Conservation (phyloP, 2,329 filamentous ascomycete species). For the Cadophora sp. region DNA sequence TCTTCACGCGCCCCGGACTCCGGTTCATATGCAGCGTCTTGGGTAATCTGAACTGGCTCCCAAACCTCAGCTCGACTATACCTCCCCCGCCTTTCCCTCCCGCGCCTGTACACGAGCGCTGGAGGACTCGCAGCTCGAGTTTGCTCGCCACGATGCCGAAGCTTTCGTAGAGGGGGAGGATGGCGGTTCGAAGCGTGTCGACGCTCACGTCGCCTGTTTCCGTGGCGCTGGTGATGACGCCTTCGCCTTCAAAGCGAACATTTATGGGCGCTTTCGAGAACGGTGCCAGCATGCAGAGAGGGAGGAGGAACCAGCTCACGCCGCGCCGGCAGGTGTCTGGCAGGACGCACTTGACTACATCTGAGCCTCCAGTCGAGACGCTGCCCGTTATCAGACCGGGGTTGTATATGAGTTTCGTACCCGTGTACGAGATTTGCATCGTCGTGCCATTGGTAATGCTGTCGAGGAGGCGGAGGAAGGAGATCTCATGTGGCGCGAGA, state of each 20-base stretch:
- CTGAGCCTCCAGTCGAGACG: conserved; percentile 70
- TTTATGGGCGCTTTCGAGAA: conserved; percentile 94
- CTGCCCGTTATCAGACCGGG: conserved; percentile 92
- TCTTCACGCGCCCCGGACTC: conserved; percentile 83
- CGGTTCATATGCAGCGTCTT: conserved; percentile 91
- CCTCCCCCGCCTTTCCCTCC: conserved; percentile 84
- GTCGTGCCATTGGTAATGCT: conserved; percentile 92
- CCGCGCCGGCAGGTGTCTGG: conserved; percentile 80
- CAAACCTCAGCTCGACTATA: conserved; percentile 91
- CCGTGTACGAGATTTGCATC: conserved; percentile 96
- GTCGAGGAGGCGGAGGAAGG: conserved; percentile 93
- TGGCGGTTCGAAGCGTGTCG: conserved; percentile 91
- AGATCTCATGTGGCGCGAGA: conserved; percentile 91
- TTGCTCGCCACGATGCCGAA: conserved; percentile 84
- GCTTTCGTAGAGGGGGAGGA: conserved; percentile 86
- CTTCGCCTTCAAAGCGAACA: conserved; percentile 86
- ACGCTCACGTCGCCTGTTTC: conserved; percentile 86
- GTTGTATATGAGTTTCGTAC: conserved; percentile 89
- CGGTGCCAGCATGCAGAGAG: conserved; percentile 87
- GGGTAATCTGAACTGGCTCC: conserved; percentile 89
- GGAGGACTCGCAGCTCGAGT: conserved; percentile 84
- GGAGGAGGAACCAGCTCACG: conserved; percentile 89
- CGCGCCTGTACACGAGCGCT: conserved; percentile 77
- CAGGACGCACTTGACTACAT: conserved; percentile 82
- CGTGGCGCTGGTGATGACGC: conserved; percentile 90